Evolutionary conservation across 2,329 filamentous ascomycete species (phyloP).

Genomic region (Knoxdaviesia capensis): DNA sequence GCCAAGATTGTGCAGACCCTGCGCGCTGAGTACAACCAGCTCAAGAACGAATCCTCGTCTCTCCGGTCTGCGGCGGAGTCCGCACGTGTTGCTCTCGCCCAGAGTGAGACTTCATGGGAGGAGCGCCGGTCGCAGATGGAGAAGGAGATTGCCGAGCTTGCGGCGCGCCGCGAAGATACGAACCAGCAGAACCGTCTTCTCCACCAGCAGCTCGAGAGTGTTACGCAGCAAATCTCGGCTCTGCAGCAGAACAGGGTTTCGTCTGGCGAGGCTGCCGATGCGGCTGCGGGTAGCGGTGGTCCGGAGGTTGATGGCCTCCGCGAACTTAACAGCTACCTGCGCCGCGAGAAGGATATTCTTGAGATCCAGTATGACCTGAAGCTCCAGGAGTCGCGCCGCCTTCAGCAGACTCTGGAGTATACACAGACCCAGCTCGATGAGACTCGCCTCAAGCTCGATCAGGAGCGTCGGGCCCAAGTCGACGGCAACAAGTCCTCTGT

Average conservation of each 20-base stretch:
- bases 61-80: constrained; percentile 70
- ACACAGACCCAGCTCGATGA: constrained; percentile 78
- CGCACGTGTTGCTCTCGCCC: constrained; percentile 55
- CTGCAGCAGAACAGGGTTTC: constrained; percentile 56
- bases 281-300: constrained; percentile 10
- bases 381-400: constrained; percentile 65
- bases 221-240: constrained; percentile 58
- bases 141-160: constrained; percentile 62
- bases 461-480: constrained; percentile 60
- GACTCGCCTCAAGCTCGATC: constrained; percentile 67
- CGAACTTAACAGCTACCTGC: constrained; percentile 78
- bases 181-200: constrained; percentile 80
- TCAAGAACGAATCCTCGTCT: constrained; percentile 60
- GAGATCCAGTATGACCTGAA: constrained; percentile 92
- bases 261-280: constrained; percentile 29
- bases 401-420: constrained; percentile 82
- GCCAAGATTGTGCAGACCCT: constrained; percentile 64
- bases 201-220: constrained; percentile 70
- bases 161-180: constrained; percentile 61
- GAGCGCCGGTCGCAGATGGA: constrained; percentile 66
- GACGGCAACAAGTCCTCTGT: constrained; percentile 55
- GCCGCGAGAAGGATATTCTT: constrained; percentile 91
- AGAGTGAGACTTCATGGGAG: constrained; percentile 75
- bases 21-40: constrained; percentile 59
- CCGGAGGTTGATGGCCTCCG: constrained; percentile 53